Percentiles rank a stretch among this genome's conserved stretches.
Conservation (phyloP, 495 filamentous ascomycete genomes). For the Clohesyomyces aquaticus region DNA sequence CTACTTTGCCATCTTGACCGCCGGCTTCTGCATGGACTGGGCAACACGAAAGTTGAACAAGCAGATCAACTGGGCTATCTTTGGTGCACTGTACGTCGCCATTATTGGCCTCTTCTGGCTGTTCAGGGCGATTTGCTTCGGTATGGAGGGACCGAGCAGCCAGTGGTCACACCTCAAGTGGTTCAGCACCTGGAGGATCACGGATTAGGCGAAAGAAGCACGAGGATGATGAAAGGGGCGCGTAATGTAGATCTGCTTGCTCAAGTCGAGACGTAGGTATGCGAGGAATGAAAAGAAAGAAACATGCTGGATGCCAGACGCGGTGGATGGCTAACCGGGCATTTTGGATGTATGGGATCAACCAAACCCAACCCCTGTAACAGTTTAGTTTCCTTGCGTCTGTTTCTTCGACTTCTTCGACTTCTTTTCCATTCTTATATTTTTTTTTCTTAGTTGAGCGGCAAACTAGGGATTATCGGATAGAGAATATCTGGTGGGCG, state of each 20-base stretch:
- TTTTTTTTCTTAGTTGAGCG: not conserved
- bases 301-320: not conserved
- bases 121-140: constrained; percentile 95
- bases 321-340: too few relatives aligned
- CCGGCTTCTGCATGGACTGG: constrained; percentile 90
- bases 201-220: constrained; percentile 51
- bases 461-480: not conserved
- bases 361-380: constrained; percentile 1
- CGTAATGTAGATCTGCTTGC: not conserved
- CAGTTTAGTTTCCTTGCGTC: not conserved
- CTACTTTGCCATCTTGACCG: constrained; percentile 90
- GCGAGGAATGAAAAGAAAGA: not conserved
- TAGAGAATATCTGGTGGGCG: not conserved
- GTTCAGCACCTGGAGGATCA: constrained; percentile 71
- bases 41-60: constrained; percentile 64
- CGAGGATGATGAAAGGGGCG: not conserved
- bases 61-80: constrained; percentile 64
- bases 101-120: constrained; percentile 80
- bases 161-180: constrained; percentile 93
- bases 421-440: not conserved
- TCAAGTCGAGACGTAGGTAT: not conserved
- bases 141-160: constrained; percentile 82
- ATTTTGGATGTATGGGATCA: not conserved
- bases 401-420: not conserved
- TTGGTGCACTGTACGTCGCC: constrained; percentile 69